phyloP scores from a whole-genome alignment of 768 basidiomycete genomes.

The Suillus fuscotomentosus region DNA sequence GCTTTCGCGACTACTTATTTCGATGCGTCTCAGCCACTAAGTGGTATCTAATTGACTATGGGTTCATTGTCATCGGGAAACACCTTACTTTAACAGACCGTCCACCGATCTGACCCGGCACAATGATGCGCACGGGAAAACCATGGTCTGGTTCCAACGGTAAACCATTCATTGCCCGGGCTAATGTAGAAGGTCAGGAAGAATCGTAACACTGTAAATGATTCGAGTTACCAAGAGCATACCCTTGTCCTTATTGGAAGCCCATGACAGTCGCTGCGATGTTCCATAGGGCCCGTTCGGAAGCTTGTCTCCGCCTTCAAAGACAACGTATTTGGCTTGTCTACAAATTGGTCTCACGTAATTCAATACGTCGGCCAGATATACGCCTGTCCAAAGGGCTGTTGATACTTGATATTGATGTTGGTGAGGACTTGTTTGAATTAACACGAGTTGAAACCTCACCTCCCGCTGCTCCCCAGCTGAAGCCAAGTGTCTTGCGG shows the following conservation, averaged over 20 bases:
- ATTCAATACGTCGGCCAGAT: slow-evolving; percentile 52
- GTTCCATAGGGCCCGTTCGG: slow-evolving; percentile 66
- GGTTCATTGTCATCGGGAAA: neutral
- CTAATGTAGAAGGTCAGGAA: slow-evolving; percentile 11
- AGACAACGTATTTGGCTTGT: slow-evolving; percentile 48
- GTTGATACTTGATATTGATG: slow-evolving; percentile 37
- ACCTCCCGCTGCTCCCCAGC: slow-evolving; percentile 52
- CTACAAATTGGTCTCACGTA: slow-evolving; percentile 38
- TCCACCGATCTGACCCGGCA: slow-evolving; percentile 65
- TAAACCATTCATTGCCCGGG: slow-evolving; percentile 61
- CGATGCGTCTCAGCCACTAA: slow-evolving; percentile 58
- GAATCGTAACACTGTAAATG: neutral
- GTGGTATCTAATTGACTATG: neutral
- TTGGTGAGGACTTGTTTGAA: slow-evolving; percentile 8
- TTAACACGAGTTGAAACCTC: neutral
- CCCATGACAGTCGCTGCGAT: slow-evolving; percentile 44
- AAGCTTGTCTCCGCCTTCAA: slow-evolving; percentile 56
- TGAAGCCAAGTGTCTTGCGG: slow-evolving; percentile 53
- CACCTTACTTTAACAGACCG: slow-evolving; percentile 41
- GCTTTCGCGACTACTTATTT: slow-evolving; percentile 46
- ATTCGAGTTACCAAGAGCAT: slow-evolving; percentile 42
- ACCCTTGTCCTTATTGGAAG: slow-evolving; percentile 41
- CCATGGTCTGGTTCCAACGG: slow-evolving; percentile 64
- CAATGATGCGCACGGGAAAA: slow-evolving; percentile 59
- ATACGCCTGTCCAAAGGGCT: slow-evolving; percentile 60